Base-by-base conservation (phyloP, 1,284 basidiomycete species). In the Rhodotorula sp. region DNA sequence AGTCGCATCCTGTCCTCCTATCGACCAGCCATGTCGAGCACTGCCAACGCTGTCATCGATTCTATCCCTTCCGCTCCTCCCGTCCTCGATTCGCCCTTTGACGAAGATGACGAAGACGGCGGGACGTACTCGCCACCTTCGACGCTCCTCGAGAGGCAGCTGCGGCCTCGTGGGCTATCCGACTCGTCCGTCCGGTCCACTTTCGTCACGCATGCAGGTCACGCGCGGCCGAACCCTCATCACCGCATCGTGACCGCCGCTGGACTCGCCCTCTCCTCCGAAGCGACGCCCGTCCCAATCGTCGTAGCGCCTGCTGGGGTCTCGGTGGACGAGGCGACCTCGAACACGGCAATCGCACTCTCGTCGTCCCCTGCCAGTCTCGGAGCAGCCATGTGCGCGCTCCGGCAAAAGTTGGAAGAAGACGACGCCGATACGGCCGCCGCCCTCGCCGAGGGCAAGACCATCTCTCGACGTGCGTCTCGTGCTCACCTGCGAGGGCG, bases 131-230 rank as follows among this genome's bases (percentile, higher is more conserved):
- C 56, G 30, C 55, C 48, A 70, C 79, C 88, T 17, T 71, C 78
- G 29, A 75, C 77, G 15, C 69, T 83, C 20, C 81, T 88, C n/a
- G 84, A 89, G 67, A 86, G 88, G 37, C 87, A 87, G 7, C 83
- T 95, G 8, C 86, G 87, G 29, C 85, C 89, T 24, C 85, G 93
- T 64, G 91, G 92, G 1, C 81, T 95, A 53, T 92, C 90, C 1
- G 94, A 96, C 79, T 93, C 92, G 8, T 93, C 91, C 2, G 93
- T 96, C 70, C 89, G 88, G 71, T 90, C 91, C 2, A 90, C 90
- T 0, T 94, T 90, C 80, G 82, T 87, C 66, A 69, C 78, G 20
- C 80, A 82, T 57, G 79, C 73, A 6, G 48, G 26, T 17, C 22
- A 24, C 20, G 10, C 33, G 20, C 48, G 63, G 4, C 68, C 74